These are phyloP conservation scores for Lachancea sp. DNA, from an alignment of 805 yeast species.

Conservation along the genomic window DNA sequence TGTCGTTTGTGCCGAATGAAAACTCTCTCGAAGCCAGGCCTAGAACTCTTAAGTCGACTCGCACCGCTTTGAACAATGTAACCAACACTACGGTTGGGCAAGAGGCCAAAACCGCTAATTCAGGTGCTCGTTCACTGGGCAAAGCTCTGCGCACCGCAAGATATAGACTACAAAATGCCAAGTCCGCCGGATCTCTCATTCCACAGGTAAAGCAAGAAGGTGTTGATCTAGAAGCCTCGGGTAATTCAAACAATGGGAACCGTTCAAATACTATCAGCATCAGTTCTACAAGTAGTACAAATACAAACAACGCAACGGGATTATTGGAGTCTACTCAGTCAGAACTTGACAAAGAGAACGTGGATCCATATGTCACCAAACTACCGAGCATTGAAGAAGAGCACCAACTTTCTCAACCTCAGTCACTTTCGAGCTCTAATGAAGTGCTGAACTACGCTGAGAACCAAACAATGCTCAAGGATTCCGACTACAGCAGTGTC, in stretches of 20 bases:
- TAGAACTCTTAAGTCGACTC: constrained; percentile 10
- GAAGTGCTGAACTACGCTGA: constrained; percentile 7
- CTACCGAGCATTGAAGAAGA: constrained; percentile 12
- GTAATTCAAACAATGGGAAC: background rate
- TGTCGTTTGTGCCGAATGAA: constrained; percentile 12
- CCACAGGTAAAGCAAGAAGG: constrained; percentile 8
- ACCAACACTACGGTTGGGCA: constrained; percentile 29
- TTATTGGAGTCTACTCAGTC: background rate
- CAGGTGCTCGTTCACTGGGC: constrained; percentile 13
- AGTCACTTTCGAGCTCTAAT: constrained; percentile 7
- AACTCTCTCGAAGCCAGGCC: constrained; percentile 22
- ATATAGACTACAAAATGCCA: constrained; percentile 11
- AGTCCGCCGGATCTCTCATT: constrained; percentile 8
- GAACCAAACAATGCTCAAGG: constrained; percentile 9
- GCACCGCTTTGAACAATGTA: constrained; percentile 33
- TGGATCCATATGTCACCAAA: constrained; percentile 7
- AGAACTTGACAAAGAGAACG: constrained; percentile 9
- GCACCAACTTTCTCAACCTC: constrained; percentile 2
- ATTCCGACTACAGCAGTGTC: constrained; percentile 4
- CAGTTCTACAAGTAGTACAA: background rate
- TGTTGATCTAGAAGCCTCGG: background rate
- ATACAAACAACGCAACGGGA: background rate
- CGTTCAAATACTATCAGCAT: constrained; percentile 1
- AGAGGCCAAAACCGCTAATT: constrained; percentile 18
- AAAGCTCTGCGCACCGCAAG: constrained; percentile 13